Percentiles rank a stretch among this genome's conserved stretches.
phyloP scores from a whole-genome alignment of 805 yeast genomes.

The Babjeviella inositovora region DNA sequence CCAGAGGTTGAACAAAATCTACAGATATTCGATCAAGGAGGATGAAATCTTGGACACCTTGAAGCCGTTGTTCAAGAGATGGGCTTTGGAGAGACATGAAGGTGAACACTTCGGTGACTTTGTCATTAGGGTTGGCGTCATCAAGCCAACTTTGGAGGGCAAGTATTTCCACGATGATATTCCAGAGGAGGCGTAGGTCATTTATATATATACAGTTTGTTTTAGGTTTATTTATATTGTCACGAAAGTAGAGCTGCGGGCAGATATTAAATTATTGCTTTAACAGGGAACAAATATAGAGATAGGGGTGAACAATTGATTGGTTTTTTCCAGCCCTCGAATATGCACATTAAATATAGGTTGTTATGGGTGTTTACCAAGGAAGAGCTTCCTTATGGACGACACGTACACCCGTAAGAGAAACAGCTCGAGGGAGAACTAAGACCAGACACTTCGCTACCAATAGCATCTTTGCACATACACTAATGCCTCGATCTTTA shows the following conservation, averaged over 20 bases:
- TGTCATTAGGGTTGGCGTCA: constrained; percentile 73
- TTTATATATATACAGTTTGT: not conserved
- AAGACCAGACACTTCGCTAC: too few species aligned
- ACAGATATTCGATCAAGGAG: constrained; percentile 77
- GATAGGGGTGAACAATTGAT: not conserved
- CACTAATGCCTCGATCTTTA: too few species aligned
- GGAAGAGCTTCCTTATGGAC: too few species aligned
- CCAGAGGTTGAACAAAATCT: constrained; percentile 80
- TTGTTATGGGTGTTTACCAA: too few species aligned
- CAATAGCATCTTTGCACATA: too few species aligned
- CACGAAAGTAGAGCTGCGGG: not conserved
- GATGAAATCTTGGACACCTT: constrained; percentile 68
- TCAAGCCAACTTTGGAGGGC: constrained; percentile 81
- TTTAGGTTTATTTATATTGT: not conserved
- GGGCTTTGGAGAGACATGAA: constrained; percentile 83
- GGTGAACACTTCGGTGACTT: constrained; percentile 95
- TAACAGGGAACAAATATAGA: not conserved
- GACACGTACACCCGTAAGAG: too few species aligned
- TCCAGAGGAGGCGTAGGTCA: constrained; percentile 60
- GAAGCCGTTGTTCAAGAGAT: constrained; percentile 79
- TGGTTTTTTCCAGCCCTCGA: not conserved
- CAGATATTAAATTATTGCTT: too few species aligned
- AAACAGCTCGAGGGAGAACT: too few species aligned
- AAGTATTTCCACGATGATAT: constrained; percentile 90
- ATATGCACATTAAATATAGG: too few species aligned